Base-by-base conservation (phyloP, 108 stramenopile genomes). In the Ochromonas danica region DNA sequence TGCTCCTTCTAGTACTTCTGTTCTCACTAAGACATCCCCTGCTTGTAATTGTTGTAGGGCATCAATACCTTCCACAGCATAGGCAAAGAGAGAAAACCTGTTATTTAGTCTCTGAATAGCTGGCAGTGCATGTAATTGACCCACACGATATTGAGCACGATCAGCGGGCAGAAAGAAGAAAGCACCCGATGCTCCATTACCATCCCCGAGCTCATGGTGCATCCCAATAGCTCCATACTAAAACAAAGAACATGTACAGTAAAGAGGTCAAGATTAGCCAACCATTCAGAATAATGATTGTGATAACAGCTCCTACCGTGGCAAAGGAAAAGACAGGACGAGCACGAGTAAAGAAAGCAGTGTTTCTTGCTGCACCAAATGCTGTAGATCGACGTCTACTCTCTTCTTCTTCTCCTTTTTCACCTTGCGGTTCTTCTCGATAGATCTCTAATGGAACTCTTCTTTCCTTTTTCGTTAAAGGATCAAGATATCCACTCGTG, bases 171-270 rank as follows among this genome's bases (percentile, higher is more conserved):
- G n/a, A 6, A 6, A 51, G 45, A 51, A 51, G 6, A 51, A 14
- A 14, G 45, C 6, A 14, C 14, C 6, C 22, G 45, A 51, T 51
- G 45, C 45, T 14, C 45, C 45, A 51, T 51, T 51, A 51, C 45
- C 14, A 51, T 51, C 45, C 45, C 45, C 45, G 6, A 14, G 6
- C 45, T 51, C 45, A 51, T 51, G 45, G 22, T 51, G 22, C 45
- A 51, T 51, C 45, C 45, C 45, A 51, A 51, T 51, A 6, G 45
- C 45, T 14, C 45, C 45, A 51, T 51, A 51, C 45, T 51, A 51
- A 51, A 6, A 51, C 22, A 6, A 51, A 14, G 14, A 51, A 14
- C 6, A 51, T 51, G 14, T 14, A 14, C 6, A 51, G 6, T 22
- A 51, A 14, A 51, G 6, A 14, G 22, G 6, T 51, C 6, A 14